Conservation (phyloP, 1,139 yeast genomes). For the Geotrichum reessii region DNA sequence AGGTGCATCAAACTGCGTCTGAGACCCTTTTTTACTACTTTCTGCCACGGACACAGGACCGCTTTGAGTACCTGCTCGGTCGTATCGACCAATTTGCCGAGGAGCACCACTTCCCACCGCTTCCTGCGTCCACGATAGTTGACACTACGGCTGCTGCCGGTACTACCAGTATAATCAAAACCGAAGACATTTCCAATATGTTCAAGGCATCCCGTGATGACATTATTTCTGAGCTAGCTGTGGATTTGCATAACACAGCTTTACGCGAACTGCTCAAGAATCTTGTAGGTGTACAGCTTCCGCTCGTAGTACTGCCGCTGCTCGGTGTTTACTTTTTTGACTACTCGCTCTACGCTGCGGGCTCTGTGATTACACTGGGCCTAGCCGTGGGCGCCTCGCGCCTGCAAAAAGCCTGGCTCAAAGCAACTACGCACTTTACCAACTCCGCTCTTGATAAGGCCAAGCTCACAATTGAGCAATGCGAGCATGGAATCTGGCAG, state of each 20-base stretch:
- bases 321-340: conserved; percentile 34
- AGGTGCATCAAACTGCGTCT: conserved; percentile 30
- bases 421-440: conserved; percentile 27
- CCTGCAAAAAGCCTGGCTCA: conserved; percentile 36
- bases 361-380: conserved; percentile 38
- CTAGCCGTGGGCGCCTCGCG: conserved; percentile 34
- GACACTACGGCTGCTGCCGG: neutral
- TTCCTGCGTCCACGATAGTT: conserved; percentile 1
- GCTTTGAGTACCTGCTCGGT: conserved; percentile 34
- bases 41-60: conserved; percentile 31
- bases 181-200: conserved; percentile 7
- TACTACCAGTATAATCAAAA: neutral
- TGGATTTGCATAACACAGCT: conserved; percentile 19
- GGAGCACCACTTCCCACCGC: conserved; percentile 22
- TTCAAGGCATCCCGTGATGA: conserved; percentile 15
- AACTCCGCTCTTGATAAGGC: conserved; percentile 30
- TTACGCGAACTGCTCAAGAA: conserved; percentile 15
- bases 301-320: conserved; percentile 31
- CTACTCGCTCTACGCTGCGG: conserved; percentile 35
- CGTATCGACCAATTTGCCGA: conserved; percentile 33
- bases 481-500: conserved; percentile 29
- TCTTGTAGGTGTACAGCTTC: conserved; percentile 33
- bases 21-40: conserved; percentile 24
- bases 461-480: conserved; percentile 24
- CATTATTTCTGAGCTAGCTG: conserved; percentile 14